Evolutionary conservation across 768 basidiomycete genomes (phyloP), one percentile per base, ranked within the genome.

Genomic region (Phaffia australis): DNA sequence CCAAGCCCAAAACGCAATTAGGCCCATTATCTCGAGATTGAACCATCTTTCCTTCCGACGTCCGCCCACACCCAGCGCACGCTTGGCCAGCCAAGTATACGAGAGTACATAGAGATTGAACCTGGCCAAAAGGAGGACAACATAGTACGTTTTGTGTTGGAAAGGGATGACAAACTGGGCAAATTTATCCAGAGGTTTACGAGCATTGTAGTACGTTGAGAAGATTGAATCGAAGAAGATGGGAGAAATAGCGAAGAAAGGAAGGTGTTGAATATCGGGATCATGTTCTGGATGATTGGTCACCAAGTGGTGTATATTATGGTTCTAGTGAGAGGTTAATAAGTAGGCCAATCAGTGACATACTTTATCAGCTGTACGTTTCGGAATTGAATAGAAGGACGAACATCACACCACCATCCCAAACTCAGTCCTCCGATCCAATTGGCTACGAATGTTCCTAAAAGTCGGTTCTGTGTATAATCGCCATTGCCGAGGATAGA

Each of bases 321-420:
- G 95, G 74, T 80, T 80, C 75, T 79, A 61, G 27, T 25, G 48
- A 47, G 57, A 70, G 32, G 63, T 71, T 55, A 70, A 46, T 62
- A 47, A 35, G 51, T 30, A 8, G 18, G n/a, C 35, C 51, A 46
- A 19, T 42, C 29, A 49, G 60, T 66, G 49, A 60, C 2, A 60
- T 66, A n/a, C 65, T 52, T 15, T 48, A 59, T 15, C 29, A 48
- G 62, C n/a, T 29, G 42, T 21, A n/a, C 25, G 21, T 16, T 50
- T 25, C 27, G 18, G 15, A 32, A 19, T n/a, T 29, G 25, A 21
- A 32, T 6, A 1, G 18, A 6, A 27, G 25, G 9, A 84, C 91
- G 79, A 72, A 93, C 92, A 75, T 92, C 83, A 50, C 90, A 88
- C 94, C 94, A 99, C 95, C 95, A 99, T 50, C 92, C 89, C 27